Base-by-base conservation (phyloP, 202 grass and related monocot genomes). In the Bolboschoenoplectus hybrid region DNA sequence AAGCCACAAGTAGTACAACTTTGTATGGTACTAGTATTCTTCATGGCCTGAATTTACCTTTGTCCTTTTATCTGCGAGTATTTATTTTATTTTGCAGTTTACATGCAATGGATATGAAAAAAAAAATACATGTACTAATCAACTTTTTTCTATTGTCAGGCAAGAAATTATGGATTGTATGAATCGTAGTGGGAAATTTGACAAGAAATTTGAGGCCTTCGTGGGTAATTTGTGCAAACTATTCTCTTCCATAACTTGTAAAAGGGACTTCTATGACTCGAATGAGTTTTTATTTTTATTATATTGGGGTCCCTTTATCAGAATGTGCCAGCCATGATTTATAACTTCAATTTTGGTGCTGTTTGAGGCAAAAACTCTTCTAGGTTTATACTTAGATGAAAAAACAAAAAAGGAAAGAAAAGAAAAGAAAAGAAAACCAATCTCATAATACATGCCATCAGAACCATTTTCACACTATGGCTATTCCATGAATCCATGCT, bases 101-200 rank as follows among this genome's bases (percentile, higher is more conserved):
- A 40, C 9, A 16, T 60, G 36, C 76, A 60, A 11, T 53, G 61
- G 9, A 72, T 84, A 47, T 57, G 9, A 17, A 26, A 26, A 75
- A 17, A 75, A 82, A 13, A 36, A 49, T 49, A 46, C 78, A 80
- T 60, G 35, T 61, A 80, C 55, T 62, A 17, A 39, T 60, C 2
- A 8, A 34, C 61, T 53, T 79, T 71, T 61, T 87, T 43, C 36
- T 86, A 46, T 81, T 85, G 65, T 20, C 86, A 96, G 97, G 90
- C 86, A 99, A 85, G 97, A 99, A 80, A 91, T 96, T 85, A 99
- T 99, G 97, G 91, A 96, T 43, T 64, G 69, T 44, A 89, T 94
- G 74, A 96, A 92, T 75, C 87, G 51, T 67, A 94, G 93, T 89
- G 92, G 90, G 20, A 92, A 96, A 44, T 96, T 94, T 82, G 86